Evolutionary conservation across 306 rosid species (phyloP).

Genomic region (Begonia loranthoides): DNA sequence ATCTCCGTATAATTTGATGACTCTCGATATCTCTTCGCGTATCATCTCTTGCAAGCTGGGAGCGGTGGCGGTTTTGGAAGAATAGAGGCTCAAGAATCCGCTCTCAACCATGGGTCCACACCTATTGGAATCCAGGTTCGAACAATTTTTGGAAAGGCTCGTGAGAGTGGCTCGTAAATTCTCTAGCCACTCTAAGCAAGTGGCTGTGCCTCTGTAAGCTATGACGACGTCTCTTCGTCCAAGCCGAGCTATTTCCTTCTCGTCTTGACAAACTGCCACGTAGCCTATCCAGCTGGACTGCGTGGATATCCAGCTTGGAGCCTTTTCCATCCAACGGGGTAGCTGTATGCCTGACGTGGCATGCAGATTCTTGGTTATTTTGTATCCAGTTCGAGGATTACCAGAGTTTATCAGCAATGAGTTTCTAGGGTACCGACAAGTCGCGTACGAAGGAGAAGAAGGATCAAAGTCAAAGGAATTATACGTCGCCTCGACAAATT

Average conservation of each 20-base stretch:
- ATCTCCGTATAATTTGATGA: slow-evolving; percentile 20
- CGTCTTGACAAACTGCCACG: slow-evolving; percentile 47
- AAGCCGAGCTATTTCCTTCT: slow-evolving; percentile 37
- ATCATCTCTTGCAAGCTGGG: slow-evolving; percentile 33
- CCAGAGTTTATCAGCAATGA: slow-evolving; percentile 17
- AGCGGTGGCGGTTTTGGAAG: slow-evolving; percentile 4
- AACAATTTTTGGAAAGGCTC: slow-evolving; percentile 1
- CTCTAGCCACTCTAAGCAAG: slow-evolving; percentile 57
- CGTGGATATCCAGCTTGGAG: slow-evolving; percentile 12
- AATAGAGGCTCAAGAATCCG: slow-evolving; percentile 51
- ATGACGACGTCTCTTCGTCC: slow-evolving; percentile 55
- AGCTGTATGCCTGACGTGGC: slow-evolving; percentile 43
- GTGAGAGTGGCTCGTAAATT: slow-evolving; percentile 43
- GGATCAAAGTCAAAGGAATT: slow-evolving; percentile 33
- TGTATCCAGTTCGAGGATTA: slow-evolving; percentile 25
- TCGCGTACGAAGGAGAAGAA: slow-evolving; percentile 27
- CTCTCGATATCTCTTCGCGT: slow-evolving; percentile 24
- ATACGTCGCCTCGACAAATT: slow-evolving; percentile 47
- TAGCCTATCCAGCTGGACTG: slow-evolving; percentile 52
- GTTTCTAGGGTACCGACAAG: slow-evolving; percentile 20
- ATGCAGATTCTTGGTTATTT: slow-evolving; percentile 33
- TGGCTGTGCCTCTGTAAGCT: slow-evolving; percentile 48
- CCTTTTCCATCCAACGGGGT: slow-evolving; percentile 35
- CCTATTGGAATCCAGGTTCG: background rate
- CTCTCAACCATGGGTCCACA: slow-evolving; percentile 39